Evolutionary conservation across 208 protist genomes (phyloP).

Genomic region (Spongospora subterranea): DNA sequence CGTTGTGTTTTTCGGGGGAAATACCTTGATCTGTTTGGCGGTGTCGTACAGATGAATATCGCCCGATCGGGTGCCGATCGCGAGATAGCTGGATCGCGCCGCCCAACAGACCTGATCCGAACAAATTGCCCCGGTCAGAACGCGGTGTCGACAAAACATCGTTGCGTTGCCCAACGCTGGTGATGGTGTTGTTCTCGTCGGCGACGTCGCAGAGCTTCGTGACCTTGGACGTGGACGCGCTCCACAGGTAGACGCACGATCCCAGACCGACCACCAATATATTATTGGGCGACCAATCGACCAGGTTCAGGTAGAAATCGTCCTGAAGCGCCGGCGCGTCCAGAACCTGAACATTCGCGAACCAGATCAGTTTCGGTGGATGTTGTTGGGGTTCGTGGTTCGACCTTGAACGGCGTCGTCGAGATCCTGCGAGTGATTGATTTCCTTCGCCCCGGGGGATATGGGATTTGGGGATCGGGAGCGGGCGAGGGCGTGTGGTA

Average conservation of each 20-base stretch:
- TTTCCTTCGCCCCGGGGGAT: neutral
- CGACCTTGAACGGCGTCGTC: conserved; percentile 40
- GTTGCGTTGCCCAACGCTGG: conserved; percentile 78
- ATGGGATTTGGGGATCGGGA: neutral
- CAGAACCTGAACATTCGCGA: conserved; percentile 69
- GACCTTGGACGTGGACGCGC: conserved; percentile 73
- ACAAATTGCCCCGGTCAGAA: neutral
- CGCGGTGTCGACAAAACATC: conserved; percentile 39
- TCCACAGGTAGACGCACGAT: conserved; percentile 78
- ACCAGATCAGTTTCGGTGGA: neutral
- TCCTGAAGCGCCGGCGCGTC: conserved; percentile 78
- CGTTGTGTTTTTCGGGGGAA: neutral
- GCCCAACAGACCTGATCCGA: conserved; percentile 23
- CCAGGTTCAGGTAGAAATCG: conserved; percentile 85
- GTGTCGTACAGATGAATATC: conserved; percentile 87
- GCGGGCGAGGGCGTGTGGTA: neutral
- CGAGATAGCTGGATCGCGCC: conserved; percentile 71
- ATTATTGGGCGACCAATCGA: conserved; percentile 82
- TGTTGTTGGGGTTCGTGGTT: neutral
- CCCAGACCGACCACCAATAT: conserved; percentile 78
- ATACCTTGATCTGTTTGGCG: conserved; percentile 47
- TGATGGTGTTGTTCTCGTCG: conserved; percentile 71
- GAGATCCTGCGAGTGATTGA: neutral
- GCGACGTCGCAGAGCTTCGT: conserved; percentile 75
- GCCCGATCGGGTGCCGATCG: conserved; percentile 83